These are phyloP conservation scores for Stachybotrys elegans DNA, from an alignment of 2,329 filamentous ascomycete species.

Conservation along the genomic window DNA sequence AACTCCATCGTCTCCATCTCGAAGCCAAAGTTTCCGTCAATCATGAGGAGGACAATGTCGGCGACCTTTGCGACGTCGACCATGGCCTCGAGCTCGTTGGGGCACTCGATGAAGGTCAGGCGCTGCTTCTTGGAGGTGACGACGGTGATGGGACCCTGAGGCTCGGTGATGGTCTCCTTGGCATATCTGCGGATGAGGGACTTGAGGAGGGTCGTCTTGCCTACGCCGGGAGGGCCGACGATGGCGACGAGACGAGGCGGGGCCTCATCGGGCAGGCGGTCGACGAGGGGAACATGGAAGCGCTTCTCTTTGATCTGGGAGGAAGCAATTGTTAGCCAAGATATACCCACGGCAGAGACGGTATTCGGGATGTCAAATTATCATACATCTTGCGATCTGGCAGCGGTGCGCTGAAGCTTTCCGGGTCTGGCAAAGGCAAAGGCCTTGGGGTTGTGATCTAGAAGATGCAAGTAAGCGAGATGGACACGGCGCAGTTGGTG, in stretches of 20 bases:
- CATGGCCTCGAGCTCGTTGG: slow-evolving; percentile 95
- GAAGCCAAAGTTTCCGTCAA: slow-evolving; percentile 97
- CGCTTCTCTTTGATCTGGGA: slow-evolving; percentile 85
- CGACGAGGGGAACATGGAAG: slow-evolving; percentile 92
- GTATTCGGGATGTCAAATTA: no score
- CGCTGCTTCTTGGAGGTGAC: slow-evolving; percentile 95
- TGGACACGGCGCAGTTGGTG: background rate
- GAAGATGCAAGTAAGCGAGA: background rate
- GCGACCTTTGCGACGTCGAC: slow-evolving; percentile 96
- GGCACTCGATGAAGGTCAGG: slow-evolving; percentile 92
- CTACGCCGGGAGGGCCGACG: slow-evolving; percentile 89
- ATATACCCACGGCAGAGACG: no score
- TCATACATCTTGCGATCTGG: slow-evolving; percentile 66
- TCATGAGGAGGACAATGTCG: slow-evolving; percentile 95
- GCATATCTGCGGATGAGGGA: slow-evolving; percentile 91
- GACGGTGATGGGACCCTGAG: slow-evolving; percentile 87
- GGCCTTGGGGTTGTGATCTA: slow-evolving; percentile 80
- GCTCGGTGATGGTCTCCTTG: slow-evolving; percentile 88
- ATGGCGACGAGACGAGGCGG: slow-evolving; percentile 90
- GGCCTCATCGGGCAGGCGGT: slow-evolving; percentile 91
- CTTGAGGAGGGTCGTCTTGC: slow-evolving; percentile 94
- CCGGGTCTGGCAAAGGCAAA: slow-evolving; percentile 82
- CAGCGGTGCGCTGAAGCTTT: slow-evolving; percentile 69
- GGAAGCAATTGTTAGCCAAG: slow-evolving; percentile 15
- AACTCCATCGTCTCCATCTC: slow-evolving; percentile 99